Evolutionary conservation across 2,329 filamentous ascomycete species (phyloP), one percentile per base, ranked within the genome.

Genomic region (Fusarium armeniacum): DNA sequence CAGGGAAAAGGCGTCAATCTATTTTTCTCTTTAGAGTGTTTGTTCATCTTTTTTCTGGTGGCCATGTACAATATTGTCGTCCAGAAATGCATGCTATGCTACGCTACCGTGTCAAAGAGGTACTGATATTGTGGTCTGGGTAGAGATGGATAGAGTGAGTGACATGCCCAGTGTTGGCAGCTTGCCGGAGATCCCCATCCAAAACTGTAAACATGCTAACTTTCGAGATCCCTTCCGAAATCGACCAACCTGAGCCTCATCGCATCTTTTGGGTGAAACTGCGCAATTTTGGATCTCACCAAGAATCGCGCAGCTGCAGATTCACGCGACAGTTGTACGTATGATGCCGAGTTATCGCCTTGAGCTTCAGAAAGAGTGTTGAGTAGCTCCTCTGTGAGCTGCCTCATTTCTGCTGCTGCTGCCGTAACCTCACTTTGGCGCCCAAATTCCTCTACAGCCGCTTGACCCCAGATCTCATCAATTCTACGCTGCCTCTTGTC

Each of bases 251-350:
- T 83, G 53, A 91, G 77, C 75, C 80, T 84, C 43, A 82, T 86
- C 16, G 89, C 87, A 78, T 91, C 89, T 66, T 82, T 86, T 5
- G 88, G 88, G 71, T 91, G 88, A 70, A 91, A 90, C 71, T 89
- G 85, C 5, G 89, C 89, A 41, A 90, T 88, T 73, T 90, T 90
- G 38, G 88, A 89, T 58, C 89, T 80, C 35, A 91, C 87, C 24
- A 91, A 80, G 72, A 91, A 91, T 67, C 89, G 84, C 4, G 86
- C 86, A 15, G 88, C 87, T 4, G 89, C 88, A 46, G 88, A 87
- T 73, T 91, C 89, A 59, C 85, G 83, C 18, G 81, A 71, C n/a
- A 91, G 79, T 49, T 81, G 81, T 49, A 91, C 83, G 73, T 90
- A 91, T 2, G 86, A 83, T 18, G 85, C 83, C 45, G 84, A 84